Percentiles rank a stretch among this genome's conserved stretches.
Evolutionary conservation across 495 filamentous ascomycete genomes (phyloP).

Genomic region (Tuber aestivum): DNA sequence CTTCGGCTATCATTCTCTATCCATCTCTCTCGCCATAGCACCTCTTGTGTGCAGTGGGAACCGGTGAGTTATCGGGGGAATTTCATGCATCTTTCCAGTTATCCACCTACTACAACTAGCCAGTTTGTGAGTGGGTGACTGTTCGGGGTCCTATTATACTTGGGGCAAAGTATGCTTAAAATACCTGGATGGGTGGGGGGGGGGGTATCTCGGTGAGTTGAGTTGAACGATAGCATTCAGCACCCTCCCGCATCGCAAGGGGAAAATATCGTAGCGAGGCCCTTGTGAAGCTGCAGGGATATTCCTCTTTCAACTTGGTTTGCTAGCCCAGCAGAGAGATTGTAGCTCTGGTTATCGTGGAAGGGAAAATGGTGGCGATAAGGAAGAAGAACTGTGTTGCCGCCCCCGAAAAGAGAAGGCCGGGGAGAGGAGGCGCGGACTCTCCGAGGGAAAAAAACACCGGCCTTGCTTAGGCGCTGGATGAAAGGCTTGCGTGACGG

Average conservation of each 20-base stretch:
- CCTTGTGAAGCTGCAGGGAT: neutral
- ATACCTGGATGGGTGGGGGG: too few relatives aligned
- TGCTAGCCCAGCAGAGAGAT: neutral
- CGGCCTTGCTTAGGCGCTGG: neutral
- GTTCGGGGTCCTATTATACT: neutral
- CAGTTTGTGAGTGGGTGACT: too few relatives aligned
- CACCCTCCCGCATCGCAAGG: neutral
- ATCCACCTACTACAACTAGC: too few relatives aligned
- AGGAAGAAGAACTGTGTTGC: neutral
- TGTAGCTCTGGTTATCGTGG: too few relatives aligned
- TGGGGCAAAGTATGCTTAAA: neutral
- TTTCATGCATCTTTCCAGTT: too few relatives aligned
- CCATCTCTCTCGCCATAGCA: too few relatives aligned
- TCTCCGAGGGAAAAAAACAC: neutral
- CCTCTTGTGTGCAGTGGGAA: too few relatives aligned
- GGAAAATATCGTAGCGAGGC: neutral
- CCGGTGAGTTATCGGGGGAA: too few relatives aligned
- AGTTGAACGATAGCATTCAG: neutral
- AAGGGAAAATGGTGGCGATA: neutral
- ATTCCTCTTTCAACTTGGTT: neutral
- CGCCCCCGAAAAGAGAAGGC: too few relatives aligned
- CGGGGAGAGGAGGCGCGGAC: neutral
- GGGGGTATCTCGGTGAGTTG: too few relatives aligned
- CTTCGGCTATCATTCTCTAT: too few relatives aligned
- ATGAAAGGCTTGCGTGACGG: neutral